Percentiles rank a stretch among this genome's conserved stretches.
These are phyloP conservation scores for Mortierella polycephala DNA, from an alignment of 371 early-diverging fungal genomes.

Conservation along the genomic window DNA sequence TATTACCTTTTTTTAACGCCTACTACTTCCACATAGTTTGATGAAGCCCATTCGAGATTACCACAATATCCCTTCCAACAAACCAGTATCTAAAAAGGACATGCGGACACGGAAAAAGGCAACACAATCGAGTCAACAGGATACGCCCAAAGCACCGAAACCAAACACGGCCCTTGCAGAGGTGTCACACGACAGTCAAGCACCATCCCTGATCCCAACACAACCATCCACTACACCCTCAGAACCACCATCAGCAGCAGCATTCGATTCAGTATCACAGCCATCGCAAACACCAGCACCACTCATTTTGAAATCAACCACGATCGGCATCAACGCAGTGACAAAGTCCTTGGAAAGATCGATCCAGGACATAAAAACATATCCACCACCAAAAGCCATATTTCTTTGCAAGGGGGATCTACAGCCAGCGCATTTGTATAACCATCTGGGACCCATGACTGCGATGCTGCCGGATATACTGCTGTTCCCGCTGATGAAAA, in stretches of 20 bases:
- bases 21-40: constrained; percentile 3
- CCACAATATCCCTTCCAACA: constrained; percentile 8
- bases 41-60: constrained; percentile 25
- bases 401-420: constrained; percentile 49
- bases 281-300: constrained; percentile 7
- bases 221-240: constrained; percentile 1
- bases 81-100: not conserved
- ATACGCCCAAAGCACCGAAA: not conserved
- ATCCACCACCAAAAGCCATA: constrained; percentile 30
- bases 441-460: constrained; percentile 36
- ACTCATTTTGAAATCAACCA: constrained; percentile 6
- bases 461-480: constrained; percentile 36
- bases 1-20: not conserved
- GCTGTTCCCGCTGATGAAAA: constrained; percentile 27
- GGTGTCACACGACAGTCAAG: not conserved
- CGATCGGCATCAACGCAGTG: constrained; percentile 42
- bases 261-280: not conserved
- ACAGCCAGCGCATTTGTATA: constrained; percentile 35
- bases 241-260: not conserved
- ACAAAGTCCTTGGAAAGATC: constrained; percentile 40
- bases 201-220: constrained; percentile 1
- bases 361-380: constrained; percentile 13
- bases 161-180: too few species aligned
- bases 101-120: not conserved
- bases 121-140: not conserved